Evolutionary conservation across 2,329 filamentous ascomycete genomes (phyloP).

Genomic region (Coniella vitis): DNA sequence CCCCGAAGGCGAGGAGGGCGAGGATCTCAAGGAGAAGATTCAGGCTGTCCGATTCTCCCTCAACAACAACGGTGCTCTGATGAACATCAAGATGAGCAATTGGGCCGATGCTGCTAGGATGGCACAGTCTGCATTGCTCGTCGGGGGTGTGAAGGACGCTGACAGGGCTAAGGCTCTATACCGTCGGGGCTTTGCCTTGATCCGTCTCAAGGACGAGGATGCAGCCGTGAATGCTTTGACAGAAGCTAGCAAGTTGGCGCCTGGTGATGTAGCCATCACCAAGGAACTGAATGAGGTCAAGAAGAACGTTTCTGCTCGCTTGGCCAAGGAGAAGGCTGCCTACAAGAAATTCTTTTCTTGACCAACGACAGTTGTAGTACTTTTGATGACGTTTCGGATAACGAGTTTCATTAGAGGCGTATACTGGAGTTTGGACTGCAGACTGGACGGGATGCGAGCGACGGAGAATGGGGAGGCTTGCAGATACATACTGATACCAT

Average conservation of each 20-base stretch:
- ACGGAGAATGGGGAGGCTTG: not conserved
- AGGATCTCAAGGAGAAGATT: slow-evolving; percentile 62
- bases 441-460: too few relatives aligned
- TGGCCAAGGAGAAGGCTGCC: slow-evolving; percentile 84
- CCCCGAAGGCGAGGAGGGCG: slow-evolving; percentile 36
- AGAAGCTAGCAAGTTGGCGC: slow-evolving; percentile 67
- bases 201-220: slow-evolving; percentile 79
- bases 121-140: slow-evolving; percentile 67
- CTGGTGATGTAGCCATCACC: slow-evolving; percentile 65
- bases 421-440: not conserved
- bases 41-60: slow-evolving; percentile 73
- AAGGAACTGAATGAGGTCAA: slow-evolving; percentile 75
- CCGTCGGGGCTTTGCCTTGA: slow-evolving; percentile 69
- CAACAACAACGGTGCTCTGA: slow-evolving; percentile 80
- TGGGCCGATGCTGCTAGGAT: slow-evolving; percentile 64
- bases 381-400: too few relatives aligned
- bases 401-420: too few relatives aligned
- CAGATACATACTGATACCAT: too few relatives aligned
- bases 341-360: slow-evolving; percentile 85
- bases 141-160: slow-evolving; percentile 56
- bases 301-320: slow-evolving; percentile 63
- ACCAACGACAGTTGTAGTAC: too few relatives aligned
- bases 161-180: slow-evolving; percentile 89
- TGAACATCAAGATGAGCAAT: slow-evolving; percentile 72
- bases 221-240: slow-evolving; percentile 67